Conservation (phyloP, 1,284 basidiomycete genomes). For the Lentinula novae-zelandiae region DNA sequence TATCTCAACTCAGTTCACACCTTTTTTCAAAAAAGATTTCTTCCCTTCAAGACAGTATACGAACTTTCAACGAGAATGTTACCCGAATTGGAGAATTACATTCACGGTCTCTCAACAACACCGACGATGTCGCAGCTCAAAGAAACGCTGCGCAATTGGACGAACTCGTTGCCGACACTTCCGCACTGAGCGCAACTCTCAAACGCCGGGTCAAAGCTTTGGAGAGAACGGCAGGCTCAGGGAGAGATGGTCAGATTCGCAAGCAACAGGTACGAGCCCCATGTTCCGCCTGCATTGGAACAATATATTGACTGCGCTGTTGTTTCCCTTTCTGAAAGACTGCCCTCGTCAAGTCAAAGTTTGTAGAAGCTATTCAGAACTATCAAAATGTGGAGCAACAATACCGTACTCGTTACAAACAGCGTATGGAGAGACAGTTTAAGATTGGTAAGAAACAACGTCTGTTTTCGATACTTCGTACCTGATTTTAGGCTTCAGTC, state of each 20-base stretch:
- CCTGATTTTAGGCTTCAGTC: slow-evolving; percentile 41
- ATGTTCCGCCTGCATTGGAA: too few relatives aligned
- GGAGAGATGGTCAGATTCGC: slow-evolving; percentile 77
- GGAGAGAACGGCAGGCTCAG: slow-evolving; percentile 67
- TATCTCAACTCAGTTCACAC: not conserved
- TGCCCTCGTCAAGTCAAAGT: slow-evolving; percentile 75
- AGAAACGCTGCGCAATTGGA: slow-evolving; percentile 65
- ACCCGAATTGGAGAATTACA: slow-evolving; percentile 68
- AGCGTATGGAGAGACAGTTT: slow-evolving; percentile 93
- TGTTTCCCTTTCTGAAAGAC: slow-evolving; percentile 38
- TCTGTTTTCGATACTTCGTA: not conserved
- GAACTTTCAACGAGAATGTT: slow-evolving; percentile 70
- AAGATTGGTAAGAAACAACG: slow-evolving; percentile 68
- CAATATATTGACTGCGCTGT: too few relatives aligned
- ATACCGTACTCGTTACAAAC: slow-evolving; percentile 90
- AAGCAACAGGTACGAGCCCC: slow-evolving; percentile 67
- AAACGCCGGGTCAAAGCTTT: slow-evolving; percentile 79
- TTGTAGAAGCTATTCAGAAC: slow-evolving; percentile 81
- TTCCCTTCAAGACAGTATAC: slow-evolving; percentile 70
- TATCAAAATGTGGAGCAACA: slow-evolving; percentile 93
- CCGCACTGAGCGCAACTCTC: slow-evolving; percentile 67
- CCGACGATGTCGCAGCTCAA: slow-evolving; percentile 65
- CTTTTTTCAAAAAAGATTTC: slow-evolving; percentile 44
- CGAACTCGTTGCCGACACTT: slow-evolving; percentile 75
- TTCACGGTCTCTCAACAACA: slow-evolving; percentile 74